A percentile compares a stretch with the other conserved stretches of the same genome.
These are phyloP conservation scores for Raphanus raphanistrum DNA, from an alignment of 345 rosid genomes.

Conservation along the genomic window DNA sequence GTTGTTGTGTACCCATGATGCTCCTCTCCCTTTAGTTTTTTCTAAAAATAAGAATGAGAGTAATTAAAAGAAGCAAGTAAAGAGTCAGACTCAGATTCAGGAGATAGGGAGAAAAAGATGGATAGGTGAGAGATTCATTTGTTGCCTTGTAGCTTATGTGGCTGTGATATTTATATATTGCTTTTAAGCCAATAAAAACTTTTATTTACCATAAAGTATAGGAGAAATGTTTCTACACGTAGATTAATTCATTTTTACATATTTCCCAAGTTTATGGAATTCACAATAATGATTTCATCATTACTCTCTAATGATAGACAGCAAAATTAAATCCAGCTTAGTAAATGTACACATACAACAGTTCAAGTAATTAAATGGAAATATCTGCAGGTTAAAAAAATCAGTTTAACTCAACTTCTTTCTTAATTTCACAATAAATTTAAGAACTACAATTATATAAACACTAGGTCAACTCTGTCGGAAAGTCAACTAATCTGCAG, in stretches of 20 bases:
- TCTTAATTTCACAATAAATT: not conserved
- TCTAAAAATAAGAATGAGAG: not conserved
- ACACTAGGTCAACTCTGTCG: not conserved
- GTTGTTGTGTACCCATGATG: not conserved
- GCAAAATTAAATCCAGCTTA: not conserved
- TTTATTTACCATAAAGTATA: not conserved
- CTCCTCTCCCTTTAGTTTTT: not conserved
- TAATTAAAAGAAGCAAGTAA: slow-evolving; percentile 32
- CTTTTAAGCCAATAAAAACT: not conserved
- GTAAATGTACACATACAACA: not conserved
- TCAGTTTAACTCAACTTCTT: not conserved
- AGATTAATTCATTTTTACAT: not conserved
- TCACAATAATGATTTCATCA: not conserved
- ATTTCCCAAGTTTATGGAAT: not conserved
- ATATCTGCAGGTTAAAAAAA: not conserved
- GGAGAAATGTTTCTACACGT: not conserved
- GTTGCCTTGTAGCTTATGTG: slow-evolving; percentile 23
- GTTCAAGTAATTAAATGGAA: not conserved
- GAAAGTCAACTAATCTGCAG: not conserved
- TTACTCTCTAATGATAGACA: not conserved
- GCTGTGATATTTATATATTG: not conserved
- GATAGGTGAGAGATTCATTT: slow-evolving; percentile 2
- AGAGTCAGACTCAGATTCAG: slow-evolving; percentile 32
- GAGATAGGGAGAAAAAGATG: slow-evolving; percentile 18
- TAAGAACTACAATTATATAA: no score